Base-by-base conservation (phyloP, 805 yeast species). In the Torulaspora indica region DNA sequence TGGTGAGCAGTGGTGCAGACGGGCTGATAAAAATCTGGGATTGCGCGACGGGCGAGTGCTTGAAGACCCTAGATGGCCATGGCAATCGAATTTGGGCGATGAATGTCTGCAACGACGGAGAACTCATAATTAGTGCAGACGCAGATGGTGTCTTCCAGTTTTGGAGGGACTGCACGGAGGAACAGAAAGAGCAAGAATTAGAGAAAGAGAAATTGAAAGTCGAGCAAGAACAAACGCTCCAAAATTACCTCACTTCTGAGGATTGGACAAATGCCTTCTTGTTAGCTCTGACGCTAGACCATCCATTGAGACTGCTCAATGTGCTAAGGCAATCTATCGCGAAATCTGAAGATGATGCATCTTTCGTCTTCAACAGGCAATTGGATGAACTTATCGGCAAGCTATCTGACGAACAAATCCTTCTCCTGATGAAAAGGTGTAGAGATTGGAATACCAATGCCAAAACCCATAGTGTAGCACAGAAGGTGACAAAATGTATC, bases 381-480 rank as follows among this genome's bases (percentile, higher is more conserved):
- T 74, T 93, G 36, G 96, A 89, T 55, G 61, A 70, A 12, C 76
- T 82, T 8, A 75, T 93, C 33, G 69, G 74, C 4, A 62, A 65
- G 9, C 72, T 93, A 43, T 75, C 70, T 20, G 69, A 76, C 27
- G 83, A 79, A 1, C 85, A 84, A 56, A 64, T 90, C 18, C 54
- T 74, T 33, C 60, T 70, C 9, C 63, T 93, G 18, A 75, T 93
- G 63, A 77, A 78, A 57, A 81, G 95, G 56, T 73, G 90, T 15
- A 78, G 97, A 55, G 95, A 88, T 60, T 93, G 99, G 99, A 93
- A 93, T 63, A 82, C 95, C 35, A 91, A 88, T 63, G 84, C 86
- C 42, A 79, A 80, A 57, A 81, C 87, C 29, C 86, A 86, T 58
- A 79, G 76, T 40, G 76, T 87, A 44, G 85, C 96, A 9, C 98